phyloP scores from a whole-genome alignment of 2,329 filamentous ascomycete species.

The Stagonosporopsis tanaceti region DNA sequence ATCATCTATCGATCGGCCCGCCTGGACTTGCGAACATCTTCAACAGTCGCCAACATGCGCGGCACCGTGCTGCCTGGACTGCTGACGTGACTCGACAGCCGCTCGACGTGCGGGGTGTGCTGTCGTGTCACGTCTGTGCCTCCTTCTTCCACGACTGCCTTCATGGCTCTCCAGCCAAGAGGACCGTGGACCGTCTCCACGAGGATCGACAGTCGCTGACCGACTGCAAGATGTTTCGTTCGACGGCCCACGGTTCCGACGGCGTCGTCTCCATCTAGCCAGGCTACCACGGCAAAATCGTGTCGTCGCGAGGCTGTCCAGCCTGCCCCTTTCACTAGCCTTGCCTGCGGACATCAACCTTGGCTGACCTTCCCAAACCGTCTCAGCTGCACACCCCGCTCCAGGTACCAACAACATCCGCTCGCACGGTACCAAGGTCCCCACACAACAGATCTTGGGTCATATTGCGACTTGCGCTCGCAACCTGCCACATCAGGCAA shows the following conservation, averaged over 20 bases:
- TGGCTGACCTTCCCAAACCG: not conserved
- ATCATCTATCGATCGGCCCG: conserved; percentile 25
- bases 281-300: not conserved
- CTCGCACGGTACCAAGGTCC: conserved; percentile 9
- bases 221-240: not conserved
- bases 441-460: conserved; percentile 12
- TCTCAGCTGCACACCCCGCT: conserved; percentile 1
- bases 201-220: not conserved
- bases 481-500: conserved; percentile 34
- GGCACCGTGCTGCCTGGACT: not conserved
- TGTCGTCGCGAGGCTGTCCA: not conserved
- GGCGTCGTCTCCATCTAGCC: conserved; percentile 3
- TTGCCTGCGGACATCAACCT: not conserved
- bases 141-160: not conserved
- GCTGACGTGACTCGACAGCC: not conserved
- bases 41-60: not conserved
- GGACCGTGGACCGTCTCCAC: not conserved
- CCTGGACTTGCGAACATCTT: conserved; percentile 10
- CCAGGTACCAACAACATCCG: not conserved
- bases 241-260: conserved; percentile 1
- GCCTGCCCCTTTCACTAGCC: not conserved
- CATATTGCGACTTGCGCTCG: conserved; percentile 7
- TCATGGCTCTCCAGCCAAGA: not conserved
- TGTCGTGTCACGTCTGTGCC: not conserved
- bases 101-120: not conserved